Conservation (phyloP, 495 filamentous ascomycete genomes). For the Choiromyces venosus region DNA sequence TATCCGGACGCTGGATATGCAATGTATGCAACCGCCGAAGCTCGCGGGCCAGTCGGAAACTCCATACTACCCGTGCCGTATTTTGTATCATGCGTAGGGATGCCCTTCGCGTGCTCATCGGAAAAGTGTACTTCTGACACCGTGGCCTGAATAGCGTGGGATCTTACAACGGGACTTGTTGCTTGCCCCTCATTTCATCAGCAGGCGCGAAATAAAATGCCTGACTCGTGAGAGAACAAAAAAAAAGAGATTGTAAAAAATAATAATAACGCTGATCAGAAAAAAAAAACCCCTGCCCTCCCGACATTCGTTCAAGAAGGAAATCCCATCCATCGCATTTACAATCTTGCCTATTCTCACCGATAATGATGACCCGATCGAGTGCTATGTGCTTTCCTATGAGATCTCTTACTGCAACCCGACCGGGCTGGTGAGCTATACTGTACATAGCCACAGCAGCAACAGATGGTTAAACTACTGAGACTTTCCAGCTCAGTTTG, state of each 20-base stretch:
- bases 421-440: neutral
- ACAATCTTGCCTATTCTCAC: neutral
- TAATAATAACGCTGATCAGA: no score
- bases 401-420: neutral
- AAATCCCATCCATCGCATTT: no score
- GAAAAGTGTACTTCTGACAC: neutral
- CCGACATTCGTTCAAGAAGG: neutral
- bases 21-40: neutral
- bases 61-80: no score
- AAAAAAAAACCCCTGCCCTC: neutral
- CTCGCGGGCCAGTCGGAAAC: neutral
- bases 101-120: neutral
- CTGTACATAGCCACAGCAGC: neutral
- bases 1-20: neutral
- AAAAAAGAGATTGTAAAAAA: no score
- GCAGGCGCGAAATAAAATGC: neutral
- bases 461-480: no score
- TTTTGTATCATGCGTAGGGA: neutral
- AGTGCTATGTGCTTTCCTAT: neutral
- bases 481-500: no score
- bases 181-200: neutral
- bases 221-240: neutral
- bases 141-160: neutral
- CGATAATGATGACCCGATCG: neutral
- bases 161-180: neutral